Evolutionary conservation across 148 eudicot genomes (phyloP).

Genomic region (Polygonum aviculare): DNA sequence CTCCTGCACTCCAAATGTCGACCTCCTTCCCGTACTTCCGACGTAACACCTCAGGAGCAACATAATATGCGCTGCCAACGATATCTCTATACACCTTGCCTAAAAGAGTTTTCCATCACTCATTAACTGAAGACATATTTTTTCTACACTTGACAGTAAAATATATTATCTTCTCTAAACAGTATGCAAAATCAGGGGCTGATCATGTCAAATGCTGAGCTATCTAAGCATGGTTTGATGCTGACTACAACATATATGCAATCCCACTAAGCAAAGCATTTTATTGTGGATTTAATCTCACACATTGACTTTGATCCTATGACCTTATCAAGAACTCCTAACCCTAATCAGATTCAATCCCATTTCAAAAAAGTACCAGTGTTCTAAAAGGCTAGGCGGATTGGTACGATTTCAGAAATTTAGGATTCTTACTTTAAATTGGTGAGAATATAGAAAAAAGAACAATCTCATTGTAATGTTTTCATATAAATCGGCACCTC

Average conservation of each 20-base stretch:
- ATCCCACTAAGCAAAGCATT: not conserved
- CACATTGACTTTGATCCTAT: not conserved
- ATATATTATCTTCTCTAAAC: not conserved
- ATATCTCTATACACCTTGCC: conserved; percentile 84
- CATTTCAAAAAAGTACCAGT: not conserved
- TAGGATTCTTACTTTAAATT: too few species aligned
- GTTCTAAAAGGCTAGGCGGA: too few species aligned
- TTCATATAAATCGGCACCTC: too few species aligned
- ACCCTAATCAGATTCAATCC: not conserved
- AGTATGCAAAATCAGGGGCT: not conserved
- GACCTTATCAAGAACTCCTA: not conserved
- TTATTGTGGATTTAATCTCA: not conserved
- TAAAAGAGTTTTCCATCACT: conserved; percentile 15
- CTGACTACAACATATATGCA: not conserved
- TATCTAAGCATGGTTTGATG: not conserved
- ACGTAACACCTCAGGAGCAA: conserved; percentile 85
- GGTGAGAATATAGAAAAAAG: too few species aligned
- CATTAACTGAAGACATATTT: not conserved
- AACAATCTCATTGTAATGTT: too few species aligned
- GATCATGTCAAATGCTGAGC: not conserved
- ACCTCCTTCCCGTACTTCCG: conserved; percentile 81
- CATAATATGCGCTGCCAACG: conserved; percentile 92
- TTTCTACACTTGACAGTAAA: not conserved
- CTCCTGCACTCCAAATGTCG: conserved; percentile 97
- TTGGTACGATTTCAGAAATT: too few species aligned